Percentiles rank a stretch among this genome's conserved stretches.
Evolutionary conservation across 2,329 filamentous ascomycete species (phyloP).

Genomic region (Hymenoscyphus albidus): DNA sequence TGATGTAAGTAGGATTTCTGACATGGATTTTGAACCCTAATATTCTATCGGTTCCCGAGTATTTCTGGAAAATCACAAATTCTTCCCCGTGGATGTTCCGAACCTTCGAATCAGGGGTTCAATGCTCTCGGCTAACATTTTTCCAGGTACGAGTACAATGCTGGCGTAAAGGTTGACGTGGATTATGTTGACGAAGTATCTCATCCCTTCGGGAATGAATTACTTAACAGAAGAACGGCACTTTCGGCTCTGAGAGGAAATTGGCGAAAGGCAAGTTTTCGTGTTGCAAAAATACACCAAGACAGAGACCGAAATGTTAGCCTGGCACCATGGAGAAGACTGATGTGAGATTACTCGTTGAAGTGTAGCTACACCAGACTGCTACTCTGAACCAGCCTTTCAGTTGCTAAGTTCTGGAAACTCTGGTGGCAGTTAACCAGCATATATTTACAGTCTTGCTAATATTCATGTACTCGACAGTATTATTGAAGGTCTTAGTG

Average conservation of each 20-base stretch:
- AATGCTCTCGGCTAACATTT: background rate
- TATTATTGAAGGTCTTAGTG: background rate
- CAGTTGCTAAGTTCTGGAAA: too few species aligned
- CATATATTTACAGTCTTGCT: background rate
- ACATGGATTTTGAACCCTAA: too few species aligned
- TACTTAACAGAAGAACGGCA: background rate
- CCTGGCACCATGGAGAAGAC: background rate
- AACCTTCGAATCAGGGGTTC: too few species aligned
- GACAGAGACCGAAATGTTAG: background rate
- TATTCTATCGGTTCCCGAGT: too few species aligned
- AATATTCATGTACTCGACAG: background rate
- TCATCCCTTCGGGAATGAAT: background rate
- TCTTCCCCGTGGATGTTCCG: too few species aligned
- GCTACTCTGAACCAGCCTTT: too few species aligned
- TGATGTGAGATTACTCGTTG: background rate
- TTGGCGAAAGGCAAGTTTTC: background rate
- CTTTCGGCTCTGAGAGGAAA: background rate
- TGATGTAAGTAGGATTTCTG: background rate
- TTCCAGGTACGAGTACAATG: background rate
- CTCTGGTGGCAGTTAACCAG: too few species aligned
- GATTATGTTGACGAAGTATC: background rate
- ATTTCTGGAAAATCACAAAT: too few species aligned
- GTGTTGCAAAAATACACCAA: background rate
- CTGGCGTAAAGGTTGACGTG: background rate
- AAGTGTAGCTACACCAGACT: too few species aligned